Conservation (phyloP, 2,329 filamentous ascomycete species). For the Fusarium sp. region DNA sequence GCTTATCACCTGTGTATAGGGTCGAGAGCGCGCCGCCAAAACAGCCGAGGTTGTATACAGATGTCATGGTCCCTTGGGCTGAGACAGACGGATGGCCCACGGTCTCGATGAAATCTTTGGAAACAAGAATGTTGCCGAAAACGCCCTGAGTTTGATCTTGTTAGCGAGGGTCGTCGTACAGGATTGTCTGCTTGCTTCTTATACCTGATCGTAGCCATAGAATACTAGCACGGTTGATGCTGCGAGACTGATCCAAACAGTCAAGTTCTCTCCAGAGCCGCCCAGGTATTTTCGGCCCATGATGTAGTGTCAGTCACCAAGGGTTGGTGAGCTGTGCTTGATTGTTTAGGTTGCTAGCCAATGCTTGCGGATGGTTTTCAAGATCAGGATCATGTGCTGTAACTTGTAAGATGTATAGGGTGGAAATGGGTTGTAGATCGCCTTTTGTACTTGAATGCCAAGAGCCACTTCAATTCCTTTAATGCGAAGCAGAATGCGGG, state of each 20-base stretch:
- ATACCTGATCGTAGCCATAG: not conserved
- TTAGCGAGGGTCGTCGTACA: not conserved
- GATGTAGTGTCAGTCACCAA: not conserved
- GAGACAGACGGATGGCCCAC: not conserved
- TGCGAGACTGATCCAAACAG: not conserved
- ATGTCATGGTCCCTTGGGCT: not conserved
- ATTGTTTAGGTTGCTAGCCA: not conserved
- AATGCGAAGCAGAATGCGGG: not conserved
- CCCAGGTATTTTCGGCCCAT: not conserved
- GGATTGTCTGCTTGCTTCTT: not conserved
- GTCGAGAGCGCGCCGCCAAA: not conserved
- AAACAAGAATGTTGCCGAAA: not conserved
- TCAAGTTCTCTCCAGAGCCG: not conserved
- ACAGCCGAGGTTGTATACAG: not conserved
- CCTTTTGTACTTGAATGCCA: not conserved
- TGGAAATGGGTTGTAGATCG: not conserved
- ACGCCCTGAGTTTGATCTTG: not conserved
- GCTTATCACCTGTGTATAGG: not conserved
- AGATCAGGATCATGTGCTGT: not conserved
- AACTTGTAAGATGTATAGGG: not conserved
- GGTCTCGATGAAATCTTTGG: not conserved
- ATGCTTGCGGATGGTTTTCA: not conserved
- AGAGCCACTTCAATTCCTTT: not conserved
- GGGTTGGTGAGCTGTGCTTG: not conserved
- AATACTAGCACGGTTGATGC: not conserved